phyloP scores from a whole-genome alignment of 805 yeast species.

The Saccharomycopsis schoenii region DNA sequence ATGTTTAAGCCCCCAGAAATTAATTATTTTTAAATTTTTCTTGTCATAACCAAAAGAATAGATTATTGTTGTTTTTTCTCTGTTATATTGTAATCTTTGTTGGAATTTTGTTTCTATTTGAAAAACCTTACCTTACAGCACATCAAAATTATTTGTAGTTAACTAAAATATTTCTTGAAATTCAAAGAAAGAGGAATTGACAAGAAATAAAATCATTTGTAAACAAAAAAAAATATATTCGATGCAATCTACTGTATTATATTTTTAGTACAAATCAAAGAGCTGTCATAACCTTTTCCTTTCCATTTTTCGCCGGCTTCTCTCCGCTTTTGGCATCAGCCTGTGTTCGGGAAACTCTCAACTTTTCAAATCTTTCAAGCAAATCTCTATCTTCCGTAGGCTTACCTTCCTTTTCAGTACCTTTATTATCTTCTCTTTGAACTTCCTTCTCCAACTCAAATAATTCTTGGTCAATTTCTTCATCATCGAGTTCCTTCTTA shows the following conservation, averaged over 20 bases:
- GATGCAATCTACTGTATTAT: no score
- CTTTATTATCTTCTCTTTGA: slow-evolving; percentile 15
- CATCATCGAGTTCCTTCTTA: slow-evolving; percentile 20
- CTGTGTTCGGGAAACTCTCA: slow-evolving; percentile 19
- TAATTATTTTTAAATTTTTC: no score
- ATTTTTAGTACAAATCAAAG: background rate
- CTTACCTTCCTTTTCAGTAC: slow-evolving; percentile 17
- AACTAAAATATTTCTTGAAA: background rate
- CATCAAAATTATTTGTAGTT: no score
- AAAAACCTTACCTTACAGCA: no score
- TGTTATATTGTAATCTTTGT: no score
- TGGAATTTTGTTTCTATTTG: no score
- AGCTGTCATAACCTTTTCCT: slow-evolving; percentile 1
- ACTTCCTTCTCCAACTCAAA: slow-evolving; percentile 5
- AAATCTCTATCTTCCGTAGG: slow-evolving; percentile 18
- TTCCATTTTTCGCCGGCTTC: slow-evolving; percentile 4
- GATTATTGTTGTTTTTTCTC: no score
- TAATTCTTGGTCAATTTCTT: slow-evolving; percentile 21
- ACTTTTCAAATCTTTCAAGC: slow-evolving; percentile 19
- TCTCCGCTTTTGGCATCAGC: slow-evolving; percentile 8
- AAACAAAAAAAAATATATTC: no score
- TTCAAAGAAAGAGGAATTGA: background rate
- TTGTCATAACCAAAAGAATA: no score
- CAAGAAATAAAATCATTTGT: no score
- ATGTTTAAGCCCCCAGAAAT: background rate